phyloP scores from a whole-genome alignment of 208 protist species.

The Naegleria fowleri region DNA sequence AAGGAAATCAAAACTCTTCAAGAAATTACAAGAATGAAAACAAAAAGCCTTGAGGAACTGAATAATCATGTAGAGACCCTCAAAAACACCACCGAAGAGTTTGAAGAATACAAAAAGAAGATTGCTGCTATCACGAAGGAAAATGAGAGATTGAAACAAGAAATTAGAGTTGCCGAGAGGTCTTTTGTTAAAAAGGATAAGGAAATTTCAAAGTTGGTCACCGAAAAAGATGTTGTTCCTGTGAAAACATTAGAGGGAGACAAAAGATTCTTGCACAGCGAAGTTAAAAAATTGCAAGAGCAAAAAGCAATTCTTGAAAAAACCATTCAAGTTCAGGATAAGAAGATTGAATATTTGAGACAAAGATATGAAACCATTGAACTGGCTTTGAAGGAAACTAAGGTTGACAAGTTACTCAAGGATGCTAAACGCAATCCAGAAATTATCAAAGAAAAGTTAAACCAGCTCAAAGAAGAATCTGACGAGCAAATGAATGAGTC shows the following conservation, averaged over 20 bases:
- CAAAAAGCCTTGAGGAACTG: neutral
- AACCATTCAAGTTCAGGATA: conserved; percentile 2
- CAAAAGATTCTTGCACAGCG: conserved; percentile 14
- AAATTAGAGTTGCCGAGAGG: neutral
- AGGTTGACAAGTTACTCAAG: neutral
- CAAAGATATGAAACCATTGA: neutral
- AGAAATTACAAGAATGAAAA: conserved; percentile 28
- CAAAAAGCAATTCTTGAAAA: neutral
- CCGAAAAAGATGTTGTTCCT: conserved; percentile 15
- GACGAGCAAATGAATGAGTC: neutral
- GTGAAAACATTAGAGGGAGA: conserved; percentile 25
- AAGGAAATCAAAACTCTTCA: conserved; percentile 18
- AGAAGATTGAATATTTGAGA: neutral
- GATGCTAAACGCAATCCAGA: neutral
- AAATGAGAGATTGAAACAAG: neutral
- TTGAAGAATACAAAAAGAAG: conserved; percentile 5
- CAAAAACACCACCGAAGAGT: neutral
- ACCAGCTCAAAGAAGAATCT: neutral
- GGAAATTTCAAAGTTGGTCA: conserved; percentile 2
- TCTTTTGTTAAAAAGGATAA: conserved; percentile 15
- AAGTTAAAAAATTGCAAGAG: neutral
- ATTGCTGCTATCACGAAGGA: neutral
- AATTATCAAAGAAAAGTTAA: neutral
- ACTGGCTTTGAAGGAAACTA: conserved; percentile 1
- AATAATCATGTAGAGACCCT: neutral